These are phyloP conservation scores for Elaeis oleifera DNA, from an alignment of 202 grass and related monocot genomes.

Conservation along the genomic window DNA sequence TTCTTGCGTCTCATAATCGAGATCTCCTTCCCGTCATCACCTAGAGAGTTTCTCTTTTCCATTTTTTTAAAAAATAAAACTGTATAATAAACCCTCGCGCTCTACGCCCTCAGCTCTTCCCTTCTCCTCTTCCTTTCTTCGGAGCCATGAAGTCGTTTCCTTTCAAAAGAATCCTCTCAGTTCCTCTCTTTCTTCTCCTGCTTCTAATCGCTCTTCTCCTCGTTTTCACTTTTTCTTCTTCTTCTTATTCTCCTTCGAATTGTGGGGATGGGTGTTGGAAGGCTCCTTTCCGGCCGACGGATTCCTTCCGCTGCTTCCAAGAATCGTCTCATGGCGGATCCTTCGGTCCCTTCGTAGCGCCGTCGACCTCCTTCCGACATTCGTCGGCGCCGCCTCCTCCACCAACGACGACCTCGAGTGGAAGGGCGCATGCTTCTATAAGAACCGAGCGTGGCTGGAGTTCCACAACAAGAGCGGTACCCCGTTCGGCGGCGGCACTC, in stretches of 20 bases:
- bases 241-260: too few relatives aligned
- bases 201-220: conserved; percentile 5
- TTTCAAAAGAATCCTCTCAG: conserved; percentile 20
- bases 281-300: conserved; percentile 26
- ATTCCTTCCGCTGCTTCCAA: conserved; percentile 59
- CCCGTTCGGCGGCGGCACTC: conserved; percentile 36
- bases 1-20: too few relatives aligned
- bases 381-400: conserved; percentile 46
- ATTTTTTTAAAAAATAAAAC: too few relatives aligned
- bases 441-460: conserved; percentile 60
- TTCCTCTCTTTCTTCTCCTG: not conserved
- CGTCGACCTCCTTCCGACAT: conserved; percentile 55
- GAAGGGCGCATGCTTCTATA: conserved; percentile 72
- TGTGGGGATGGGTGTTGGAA: conserved; percentile 11
- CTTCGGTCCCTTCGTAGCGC: conserved; percentile 42
- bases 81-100: too few relatives aligned
- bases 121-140: too few relatives aligned
- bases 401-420: conserved; percentile 24
- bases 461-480: conserved; percentile 42
- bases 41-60: too few relatives aligned
- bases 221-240: not conserved
- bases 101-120: too few relatives aligned
- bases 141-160: conserved; percentile 26
- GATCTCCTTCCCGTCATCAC: too few relatives aligned
- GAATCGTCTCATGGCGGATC: conserved; percentile 33